Conservation (phyloP, 1,139 yeast genomes). For the Yamadazyma triangularis region DNA sequence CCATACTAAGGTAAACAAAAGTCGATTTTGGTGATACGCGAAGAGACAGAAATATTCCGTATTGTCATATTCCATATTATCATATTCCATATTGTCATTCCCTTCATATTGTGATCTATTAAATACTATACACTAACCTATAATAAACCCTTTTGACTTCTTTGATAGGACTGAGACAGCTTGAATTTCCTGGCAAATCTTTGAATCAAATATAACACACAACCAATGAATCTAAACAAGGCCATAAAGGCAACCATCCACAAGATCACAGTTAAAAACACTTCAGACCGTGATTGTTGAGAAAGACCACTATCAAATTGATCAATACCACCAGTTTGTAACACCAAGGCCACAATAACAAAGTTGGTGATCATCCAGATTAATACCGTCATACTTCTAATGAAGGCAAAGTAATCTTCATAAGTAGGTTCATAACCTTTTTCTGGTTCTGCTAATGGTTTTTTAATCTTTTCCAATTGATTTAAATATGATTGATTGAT, state of each 20-base stretch:
- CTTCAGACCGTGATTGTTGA: constrained; percentile 25
- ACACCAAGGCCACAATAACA: constrained; percentile 64
- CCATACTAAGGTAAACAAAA: constrained; percentile 2
- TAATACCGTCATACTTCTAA: constrained; percentile 76
- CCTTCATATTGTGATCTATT: background rate
- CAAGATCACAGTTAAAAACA: constrained; percentile 66
- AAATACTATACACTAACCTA: constrained; percentile 1
- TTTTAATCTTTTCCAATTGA: constrained; percentile 59
- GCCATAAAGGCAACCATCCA: constrained; percentile 86
- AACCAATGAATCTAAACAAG: constrained; percentile 66
- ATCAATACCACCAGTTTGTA: constrained; percentile 62
- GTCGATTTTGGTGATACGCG: background rate
- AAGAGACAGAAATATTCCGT: background rate
- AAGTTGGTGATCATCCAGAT: constrained; percentile 79
- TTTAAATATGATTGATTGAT: constrained; percentile 57
- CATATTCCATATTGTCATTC: background rate
- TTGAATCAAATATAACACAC: constrained; percentile 51
- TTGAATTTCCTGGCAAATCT: constrained; percentile 25
- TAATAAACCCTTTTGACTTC: constrained; percentile 12
- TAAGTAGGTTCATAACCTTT: constrained; percentile 36
- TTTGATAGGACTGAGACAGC: constrained; percentile 13
- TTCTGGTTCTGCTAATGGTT: constrained; percentile 24
- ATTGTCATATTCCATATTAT: too few species aligned
- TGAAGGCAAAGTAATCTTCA: constrained; percentile 74
- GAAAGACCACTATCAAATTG: constrained; percentile 23